Percentiles rank a stretch among this genome's conserved stretches.
These are phyloP conservation scores for Leccinum truebloodii DNA, from an alignment of 768 basidiomycete species.

Conservation along the genomic window DNA sequence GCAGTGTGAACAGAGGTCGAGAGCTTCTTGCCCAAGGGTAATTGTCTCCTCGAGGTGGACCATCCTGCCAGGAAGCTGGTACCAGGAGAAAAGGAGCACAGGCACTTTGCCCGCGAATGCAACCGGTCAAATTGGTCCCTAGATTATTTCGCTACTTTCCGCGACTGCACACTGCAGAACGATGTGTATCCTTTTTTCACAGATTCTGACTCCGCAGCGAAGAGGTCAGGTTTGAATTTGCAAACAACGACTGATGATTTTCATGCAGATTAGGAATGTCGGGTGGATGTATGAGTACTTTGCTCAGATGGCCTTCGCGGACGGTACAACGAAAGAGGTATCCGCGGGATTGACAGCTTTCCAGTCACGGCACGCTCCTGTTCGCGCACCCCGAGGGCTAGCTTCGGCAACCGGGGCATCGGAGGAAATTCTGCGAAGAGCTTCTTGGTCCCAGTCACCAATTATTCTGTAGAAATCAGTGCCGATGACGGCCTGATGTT, in stretches of 20 bases:
- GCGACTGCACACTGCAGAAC: too few relatives aligned
- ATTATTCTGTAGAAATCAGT: constrained; percentile 9
- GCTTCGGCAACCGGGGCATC: background rate
- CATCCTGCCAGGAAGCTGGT: too few relatives aligned
- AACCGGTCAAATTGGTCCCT: too few relatives aligned
- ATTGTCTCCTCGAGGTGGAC: too few relatives aligned
- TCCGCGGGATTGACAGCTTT: constrained; percentile 12
- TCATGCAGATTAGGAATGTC: background rate
- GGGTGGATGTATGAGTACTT: constrained; percentile 12
- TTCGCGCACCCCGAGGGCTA: background rate
- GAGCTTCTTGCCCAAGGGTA: too few relatives aligned
- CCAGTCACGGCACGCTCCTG: background rate
- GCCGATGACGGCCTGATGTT: background rate
- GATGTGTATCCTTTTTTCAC: too few relatives aligned
- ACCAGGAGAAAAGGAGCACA: too few relatives aligned
- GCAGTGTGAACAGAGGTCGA: too few relatives aligned
- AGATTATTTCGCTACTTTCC: too few relatives aligned
- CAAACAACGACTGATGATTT: background rate
- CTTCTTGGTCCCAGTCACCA: background rate
- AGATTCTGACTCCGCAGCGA: background rate
- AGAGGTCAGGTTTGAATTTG: background rate
- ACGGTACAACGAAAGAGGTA: constrained; percentile 2
- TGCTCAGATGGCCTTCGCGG: constrained; percentile 4
- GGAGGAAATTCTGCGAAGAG: background rate
- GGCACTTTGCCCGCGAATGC: too few relatives aligned